Conservation (phyloP, 2,329 filamentous ascomycete species). For the Phialophora chinensis region DNA sequence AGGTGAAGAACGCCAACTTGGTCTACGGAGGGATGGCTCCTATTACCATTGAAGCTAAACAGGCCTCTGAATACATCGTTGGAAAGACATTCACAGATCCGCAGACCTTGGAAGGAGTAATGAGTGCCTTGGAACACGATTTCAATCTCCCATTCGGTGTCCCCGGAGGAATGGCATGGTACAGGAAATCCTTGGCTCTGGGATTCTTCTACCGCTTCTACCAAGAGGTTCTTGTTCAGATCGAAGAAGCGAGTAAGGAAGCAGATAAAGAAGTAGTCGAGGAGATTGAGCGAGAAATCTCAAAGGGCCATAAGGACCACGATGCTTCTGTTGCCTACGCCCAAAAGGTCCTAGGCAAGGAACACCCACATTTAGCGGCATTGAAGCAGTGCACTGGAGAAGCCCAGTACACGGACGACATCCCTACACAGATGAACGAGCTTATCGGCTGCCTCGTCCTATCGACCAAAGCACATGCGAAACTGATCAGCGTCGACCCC, state of each 20-base stretch:
- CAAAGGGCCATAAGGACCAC: constrained; percentile 77
- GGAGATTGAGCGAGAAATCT: constrained; percentile 86
- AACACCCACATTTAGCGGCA: constrained; percentile 85
- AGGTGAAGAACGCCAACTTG: constrained; percentile 76
- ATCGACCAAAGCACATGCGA: constrained; percentile 87
- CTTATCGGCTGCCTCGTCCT: constrained; percentile 86
- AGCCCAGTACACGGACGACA: constrained; percentile 96
- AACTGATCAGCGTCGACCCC: constrained; percentile 77
- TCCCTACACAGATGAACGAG: constrained; percentile 84
- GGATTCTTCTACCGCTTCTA: constrained; percentile 98
- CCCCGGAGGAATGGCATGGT: constrained; percentile 96
- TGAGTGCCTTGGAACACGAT: constrained; percentile 86
- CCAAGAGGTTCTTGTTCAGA: constrained; percentile 73
- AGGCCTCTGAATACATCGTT: constrained; percentile 72
- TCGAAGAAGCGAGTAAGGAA: constrained; percentile 55
- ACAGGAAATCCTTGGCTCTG: constrained; percentile 85
- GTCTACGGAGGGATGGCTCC: constrained; percentile 97
- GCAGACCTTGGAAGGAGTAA: constrained; percentile 83
- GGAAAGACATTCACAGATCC: constrained; percentile 82
- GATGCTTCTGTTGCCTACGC: constrained; percentile 77
- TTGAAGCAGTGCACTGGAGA: constrained; percentile 93
- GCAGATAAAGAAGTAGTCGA: constrained; percentile 76
- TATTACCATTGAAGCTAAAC: constrained; percentile 84
- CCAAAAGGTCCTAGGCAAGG: constrained; percentile 81
- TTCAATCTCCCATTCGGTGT: constrained; percentile 90